A percentile compares a stretch with the other conserved stretches of the same genome.
Conservation (phyloP, 352 stramenopile genomes). For the Globisporangium parvum region DNA sequence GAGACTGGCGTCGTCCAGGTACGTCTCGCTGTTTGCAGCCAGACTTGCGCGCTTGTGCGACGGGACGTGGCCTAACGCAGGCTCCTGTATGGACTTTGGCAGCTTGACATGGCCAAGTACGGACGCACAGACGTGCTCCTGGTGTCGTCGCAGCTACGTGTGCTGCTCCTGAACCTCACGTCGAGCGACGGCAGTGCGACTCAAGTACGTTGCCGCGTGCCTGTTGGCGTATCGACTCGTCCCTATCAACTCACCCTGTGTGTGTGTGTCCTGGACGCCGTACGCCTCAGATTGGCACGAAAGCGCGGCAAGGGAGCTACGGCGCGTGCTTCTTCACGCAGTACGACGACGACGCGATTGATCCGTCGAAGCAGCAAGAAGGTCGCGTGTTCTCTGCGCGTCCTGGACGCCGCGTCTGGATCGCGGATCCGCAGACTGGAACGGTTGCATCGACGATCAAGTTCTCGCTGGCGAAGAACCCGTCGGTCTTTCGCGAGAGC, state of each 20-base stretch:
- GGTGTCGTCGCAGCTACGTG: slow-evolving; percentile 77
- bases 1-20: slow-evolving; percentile 83
- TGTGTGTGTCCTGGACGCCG: background rate
- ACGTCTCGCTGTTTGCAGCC: background rate
- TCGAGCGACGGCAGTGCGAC: slow-evolving; percentile 63
- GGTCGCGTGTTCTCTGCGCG: slow-evolving; percentile 75
- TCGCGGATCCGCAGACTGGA: slow-evolving; percentile 67
- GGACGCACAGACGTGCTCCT: slow-evolving; percentile 58
- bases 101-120: slow-evolving; percentile 65
- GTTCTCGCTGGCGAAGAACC: slow-evolving; percentile 71
- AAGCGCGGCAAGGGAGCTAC: slow-evolving; percentile 74
- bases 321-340: slow-evolving; percentile 79
- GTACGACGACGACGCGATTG: slow-evolving; percentile 47
- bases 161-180: slow-evolving; percentile 74
- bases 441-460: slow-evolving; percentile 82
- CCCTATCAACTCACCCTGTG: no score
- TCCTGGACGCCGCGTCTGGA: slow-evolving; percentile 77
- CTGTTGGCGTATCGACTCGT: no score
- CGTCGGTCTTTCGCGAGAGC: slow-evolving; percentile 47
- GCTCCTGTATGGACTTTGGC: slow-evolving; percentile 6
- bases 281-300: slow-evolving; percentile 60
- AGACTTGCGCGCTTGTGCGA: slow-evolving; percentile 13
- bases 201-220: slow-evolving; percentile 35
- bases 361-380: slow-evolving; percentile 53
- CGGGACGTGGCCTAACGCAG: slow-evolving; percentile 18